Base-by-base conservation (phyloP, 1,139 yeast species). In the Debaryomyces sp. region DNA sequence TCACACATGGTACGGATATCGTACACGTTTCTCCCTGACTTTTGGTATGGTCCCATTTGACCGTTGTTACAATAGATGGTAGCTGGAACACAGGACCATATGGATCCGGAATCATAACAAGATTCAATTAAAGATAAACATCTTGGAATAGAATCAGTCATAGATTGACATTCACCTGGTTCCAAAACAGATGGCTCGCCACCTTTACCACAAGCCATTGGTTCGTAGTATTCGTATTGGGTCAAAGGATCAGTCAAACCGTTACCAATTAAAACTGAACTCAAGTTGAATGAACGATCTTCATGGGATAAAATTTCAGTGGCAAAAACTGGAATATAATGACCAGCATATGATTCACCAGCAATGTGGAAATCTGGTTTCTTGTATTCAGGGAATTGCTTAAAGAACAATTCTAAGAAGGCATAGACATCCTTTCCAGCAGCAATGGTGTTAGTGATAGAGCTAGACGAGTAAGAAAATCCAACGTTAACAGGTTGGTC, bases 341-440 rank as follows among this genome's bases (percentile, higher is more conserved):
- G 98, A 54, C 99, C 99, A 48, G 96, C 99, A 66, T 94, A 94
- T n/a, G 97, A 89, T 73, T 94, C 98, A 60, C 98, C 99, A 43
- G 98, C 96, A 70, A 94, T 91, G 71, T 92, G 98, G 86, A 94
- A 91, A 35, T 58, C 57, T 47, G 81, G 84, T 34, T 80, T 70
- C 44, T 78, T 70, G 72, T 87, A 90, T 71, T 92, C 83, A 40
- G 97, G 96, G 81, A 91, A 94, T 66, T 89, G 89, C 68, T 87
- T 81, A 79, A 88, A 94, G 77, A 94, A 94, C 64, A 92, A 80
- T 63, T 88, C 87, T 69, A 94, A 79, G 71, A 94, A 92, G 1
- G 96, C 96, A 59, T 89, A 89, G 29, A 91, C 96, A 65, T 94
- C 98, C 67, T 87, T 78, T 57, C 96, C 96, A 22, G 98, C 98